Evolutionary conservation across 768 basidiomycete species (phyloP).

Genomic region (Coprinopsis marcescibilis): DNA sequence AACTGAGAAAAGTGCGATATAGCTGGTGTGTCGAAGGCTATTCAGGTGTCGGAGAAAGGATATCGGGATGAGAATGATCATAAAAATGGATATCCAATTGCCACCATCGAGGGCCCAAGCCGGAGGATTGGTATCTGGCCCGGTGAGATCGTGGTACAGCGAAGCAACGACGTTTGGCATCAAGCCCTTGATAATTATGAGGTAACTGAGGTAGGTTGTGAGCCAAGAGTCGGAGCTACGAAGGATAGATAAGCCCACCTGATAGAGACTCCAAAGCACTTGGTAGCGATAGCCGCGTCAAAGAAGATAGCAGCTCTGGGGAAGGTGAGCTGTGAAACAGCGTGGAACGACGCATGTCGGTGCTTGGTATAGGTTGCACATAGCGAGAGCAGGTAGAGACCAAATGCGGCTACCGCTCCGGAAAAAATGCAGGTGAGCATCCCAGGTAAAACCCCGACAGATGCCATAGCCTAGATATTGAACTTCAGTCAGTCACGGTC

Average conservation of each 20-base stretch:
- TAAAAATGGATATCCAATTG: slow-evolving; percentile 79
- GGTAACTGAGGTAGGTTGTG: slow-evolving; percentile 45
- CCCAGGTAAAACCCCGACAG: slow-evolving; percentile 85
- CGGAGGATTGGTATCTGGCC: slow-evolving; percentile 59
- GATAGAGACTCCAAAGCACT: slow-evolving; percentile 95
- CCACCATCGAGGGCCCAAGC: slow-evolving; percentile 70
- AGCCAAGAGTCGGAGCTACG: neutral
- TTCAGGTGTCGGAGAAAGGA: slow-evolving; percentile 80
- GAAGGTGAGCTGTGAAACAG: slow-evolving; percentile 80
- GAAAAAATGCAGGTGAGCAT: slow-evolving; percentile 83
- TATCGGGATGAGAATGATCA: slow-evolving; percentile 73
- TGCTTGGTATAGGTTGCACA: slow-evolving; percentile 76
- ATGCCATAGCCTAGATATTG: slow-evolving; percentile 70
- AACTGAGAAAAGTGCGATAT: slow-evolving; percentile 85
- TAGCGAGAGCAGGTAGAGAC: slow-evolving; percentile 81
- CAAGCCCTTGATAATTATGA: slow-evolving; percentile 89
- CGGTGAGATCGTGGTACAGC: slow-evolving; percentile 72
- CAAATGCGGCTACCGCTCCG: slow-evolving; percentile 71
- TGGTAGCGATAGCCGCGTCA: slow-evolving; percentile 90
- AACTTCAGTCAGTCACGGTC: slow-evolving; percentile 6
- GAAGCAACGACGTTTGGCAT: slow-evolving; percentile 88
- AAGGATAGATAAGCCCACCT: slow-evolving; percentile 42
- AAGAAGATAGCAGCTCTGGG: slow-evolving; percentile 85
- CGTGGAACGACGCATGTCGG: slow-evolving; percentile 77
- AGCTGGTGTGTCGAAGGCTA: slow-evolving; percentile 85